Base-by-base conservation (phyloP, 257 asterid species). In the Gentiana macrophylla region DNA sequence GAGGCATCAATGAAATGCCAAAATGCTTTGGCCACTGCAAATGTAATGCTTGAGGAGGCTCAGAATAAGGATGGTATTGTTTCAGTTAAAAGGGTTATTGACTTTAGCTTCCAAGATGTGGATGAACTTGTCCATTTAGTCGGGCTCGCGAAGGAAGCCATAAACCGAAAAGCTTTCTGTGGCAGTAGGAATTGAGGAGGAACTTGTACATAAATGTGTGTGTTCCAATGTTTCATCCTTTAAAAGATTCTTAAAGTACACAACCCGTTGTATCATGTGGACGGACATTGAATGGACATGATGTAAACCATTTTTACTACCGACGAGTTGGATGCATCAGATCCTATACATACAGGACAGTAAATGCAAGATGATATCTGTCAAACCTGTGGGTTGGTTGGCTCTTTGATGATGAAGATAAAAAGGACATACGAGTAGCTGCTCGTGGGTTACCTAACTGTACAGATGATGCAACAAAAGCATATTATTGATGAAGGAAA, bases 1-100 rank as follows among this genome's bases (percentile, higher is more conserved):
- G 98, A 84, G 70, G 96, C 98, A 56, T 67, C 90, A 64, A 81
- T 67, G 64, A 84, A 77, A 70, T 68, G 94, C 47, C 90, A 66
- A 57, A 75, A 63, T 56, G 72, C 81, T 35, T 84, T 74, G 70
- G 77, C 83, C 63, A 88, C 90, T 54, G 87, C 95, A 63, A 72
- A 51, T 60, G 68, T 53, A 52, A 72, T 64, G 49, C 73, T 77
- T 13, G 84, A 67, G 61, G 71, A 79, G 74, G 72, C 86, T 36
- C 79, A 59, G 68, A 72, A 76, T 36, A 79, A 74, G 69, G 95
- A 87, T 35, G 84, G 73, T 49, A 69, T 83, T 24, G 56, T 45
- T 56, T 80, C 83, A 34, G 66, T 91, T 24, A 87, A 84, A 72
- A 75, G 73, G 69, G 96, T 75, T 15, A 65, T 87, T 6, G 94